These are phyloP conservation scores for Penicillium frequentans DNA, from an alignment of 2,329 filamentous ascomycete species.

Conservation along the genomic window DNA sequence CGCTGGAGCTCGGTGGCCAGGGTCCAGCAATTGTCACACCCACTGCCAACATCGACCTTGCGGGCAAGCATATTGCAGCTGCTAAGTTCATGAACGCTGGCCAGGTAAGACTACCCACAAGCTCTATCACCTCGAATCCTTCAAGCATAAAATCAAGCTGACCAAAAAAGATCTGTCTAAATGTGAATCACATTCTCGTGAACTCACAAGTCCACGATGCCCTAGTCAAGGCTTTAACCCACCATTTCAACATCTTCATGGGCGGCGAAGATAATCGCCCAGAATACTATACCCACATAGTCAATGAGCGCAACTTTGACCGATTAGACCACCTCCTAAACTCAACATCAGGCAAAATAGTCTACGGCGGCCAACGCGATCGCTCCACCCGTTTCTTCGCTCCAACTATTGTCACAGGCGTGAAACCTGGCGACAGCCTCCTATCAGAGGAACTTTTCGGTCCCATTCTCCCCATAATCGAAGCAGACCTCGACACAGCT, in stretches of 20 bases:
- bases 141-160: neutral
- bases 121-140: neutral
- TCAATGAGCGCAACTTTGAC: constrained; percentile 47
- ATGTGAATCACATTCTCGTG: constrained; percentile 48
- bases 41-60: constrained; percentile 43
- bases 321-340: constrained; percentile 40
- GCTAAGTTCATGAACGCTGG: constrained; percentile 48
- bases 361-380: constrained; percentile 36
- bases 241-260: constrained; percentile 36
- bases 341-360: constrained; percentile 38
- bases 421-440: constrained; percentile 39
- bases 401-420: constrained; percentile 42
- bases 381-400: constrained; percentile 32
- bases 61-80: constrained; percentile 46
- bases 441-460: constrained; percentile 50
- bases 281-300: constrained; percentile 36
- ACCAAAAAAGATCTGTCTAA: constrained; percentile 32
- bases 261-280: constrained; percentile 16
- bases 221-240: constrained; percentile 36
- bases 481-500: constrained; percentile 28
- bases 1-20: constrained; percentile 50
- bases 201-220: constrained; percentile 41
- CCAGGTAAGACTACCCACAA: constrained; percentile 23
- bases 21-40: constrained; percentile 46
- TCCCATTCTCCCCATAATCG: constrained; percentile 45